Evolutionary conservation across 148 eudicot species (phyloP).

Genomic region (Diospyros lotus): DNA sequence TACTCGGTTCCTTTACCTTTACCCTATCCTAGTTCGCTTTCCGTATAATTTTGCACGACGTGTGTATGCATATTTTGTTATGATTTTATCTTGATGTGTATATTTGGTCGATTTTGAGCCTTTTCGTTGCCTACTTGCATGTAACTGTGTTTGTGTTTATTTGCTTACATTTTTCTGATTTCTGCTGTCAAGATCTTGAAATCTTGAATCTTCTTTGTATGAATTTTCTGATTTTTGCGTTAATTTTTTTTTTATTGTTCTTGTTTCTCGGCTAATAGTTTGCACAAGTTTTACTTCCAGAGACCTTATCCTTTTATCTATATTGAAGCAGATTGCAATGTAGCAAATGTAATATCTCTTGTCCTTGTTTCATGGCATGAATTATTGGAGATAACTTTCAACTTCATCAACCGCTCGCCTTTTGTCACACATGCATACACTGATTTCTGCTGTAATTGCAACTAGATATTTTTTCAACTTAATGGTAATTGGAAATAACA

Average conservation of each 20-base stretch:
- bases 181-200: not conserved
- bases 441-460: not conserved
- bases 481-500: not conserved
- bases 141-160: not conserved
- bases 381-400: not conserved
- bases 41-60: not conserved
- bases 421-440: not conserved
- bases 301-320: not conserved
- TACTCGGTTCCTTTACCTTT: conserved; percentile 39
- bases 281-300: not conserved
- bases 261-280: not conserved
- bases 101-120: not conserved
- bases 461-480: not conserved
- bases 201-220: not conserved
- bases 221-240: not conserved
- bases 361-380: not conserved
- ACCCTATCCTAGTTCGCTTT: not conserved
- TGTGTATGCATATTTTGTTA: not conserved
- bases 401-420: not conserved
- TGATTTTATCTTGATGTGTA: not conserved
- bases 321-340: conserved; percentile 3
- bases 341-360: not conserved
- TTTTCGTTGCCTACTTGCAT: not conserved
- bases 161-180: not conserved
- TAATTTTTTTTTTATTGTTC: not conserved